These are phyloP conservation scores for Coniochaeta sp. DNA, from an alignment of 2,329 filamentous ascomycete species.

Conservation along the genomic window DNA sequence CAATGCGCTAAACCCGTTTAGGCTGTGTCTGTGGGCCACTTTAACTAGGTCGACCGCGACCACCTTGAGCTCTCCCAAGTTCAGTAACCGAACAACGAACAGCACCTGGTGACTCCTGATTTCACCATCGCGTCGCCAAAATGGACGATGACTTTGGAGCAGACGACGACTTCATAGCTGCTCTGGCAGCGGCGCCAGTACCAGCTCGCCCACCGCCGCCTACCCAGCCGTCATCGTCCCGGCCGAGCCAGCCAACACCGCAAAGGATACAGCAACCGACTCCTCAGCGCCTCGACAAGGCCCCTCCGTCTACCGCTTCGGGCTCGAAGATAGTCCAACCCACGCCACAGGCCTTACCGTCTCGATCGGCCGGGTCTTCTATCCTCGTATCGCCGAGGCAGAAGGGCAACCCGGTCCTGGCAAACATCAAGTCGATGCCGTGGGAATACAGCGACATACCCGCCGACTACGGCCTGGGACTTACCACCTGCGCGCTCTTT, in stretches of 20 bases:
- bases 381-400: constrained; percentile 89
- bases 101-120: too few relatives aligned
- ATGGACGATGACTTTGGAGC: constrained; percentile 51
- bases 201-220: constrained; percentile 13
- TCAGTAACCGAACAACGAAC: too few relatives aligned
- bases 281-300: constrained; percentile 49
- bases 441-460: constrained; percentile 99
- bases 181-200: constrained; percentile 41
- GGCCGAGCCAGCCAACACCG: constrained; percentile 32
- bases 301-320: constrained; percentile 31
- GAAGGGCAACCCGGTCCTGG: constrained; percentile 89
- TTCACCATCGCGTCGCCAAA: constrained; percentile 1
- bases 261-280: constrained; percentile 39
- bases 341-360: constrained; percentile 76
- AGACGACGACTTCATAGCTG: constrained; percentile 49
- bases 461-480: constrained; percentile 83
- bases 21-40: not conserved
- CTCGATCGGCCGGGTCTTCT: constrained; percentile 57
- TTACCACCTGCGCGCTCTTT: constrained; percentile 86
- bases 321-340: constrained; percentile 68
- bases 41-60: not conserved
- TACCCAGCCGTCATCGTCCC: constrained; percentile 16
- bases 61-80: not conserved
- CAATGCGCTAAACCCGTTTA: not conserved
- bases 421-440: constrained; percentile 70